phyloP scores from a whole-genome alignment of 176 grass and related monocot genomes.

The Ananas comosus region DNA sequence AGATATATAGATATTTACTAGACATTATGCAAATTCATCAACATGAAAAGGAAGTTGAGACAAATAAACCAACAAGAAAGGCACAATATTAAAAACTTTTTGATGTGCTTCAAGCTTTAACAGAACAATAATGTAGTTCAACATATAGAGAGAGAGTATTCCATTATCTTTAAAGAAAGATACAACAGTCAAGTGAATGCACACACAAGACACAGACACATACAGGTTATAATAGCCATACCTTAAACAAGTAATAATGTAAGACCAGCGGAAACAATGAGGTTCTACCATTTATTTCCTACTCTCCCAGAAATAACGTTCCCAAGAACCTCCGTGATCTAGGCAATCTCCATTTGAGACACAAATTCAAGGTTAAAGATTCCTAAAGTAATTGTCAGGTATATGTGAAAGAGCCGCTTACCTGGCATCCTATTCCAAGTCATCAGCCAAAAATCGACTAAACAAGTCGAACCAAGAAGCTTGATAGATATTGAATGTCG shows the following conservation, averaged over 20 bases:
- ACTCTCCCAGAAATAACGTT: slow-evolving; percentile 1
- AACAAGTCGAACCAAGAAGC: slow-evolving; percentile 8
- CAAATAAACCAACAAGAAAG: too few relatives aligned
- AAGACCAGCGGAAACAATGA: slow-evolving; percentile 11
- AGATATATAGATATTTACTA: too few relatives aligned
- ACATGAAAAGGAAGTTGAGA: too few relatives aligned
- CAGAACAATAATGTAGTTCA: too few relatives aligned
- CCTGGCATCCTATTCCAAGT: slow-evolving; percentile 15
- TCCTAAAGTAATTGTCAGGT: slow-evolving; percentile 14
- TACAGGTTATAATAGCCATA: slow-evolving; percentile 9
- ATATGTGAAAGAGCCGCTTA: slow-evolving; percentile 10
- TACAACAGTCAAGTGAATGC: slow-evolving; percentile 24
- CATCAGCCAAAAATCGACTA: slow-evolving; percentile 21
- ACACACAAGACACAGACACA: slow-evolving; percentile 10
- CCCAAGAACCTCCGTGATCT: slow-evolving; percentile 14
- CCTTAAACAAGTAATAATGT: slow-evolving; percentile 12
- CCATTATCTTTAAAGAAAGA: too few relatives aligned
- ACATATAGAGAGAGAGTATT: too few relatives aligned
- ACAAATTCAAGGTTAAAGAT: slow-evolving; percentile 33
- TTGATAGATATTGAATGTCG: slow-evolving; percentile 9
- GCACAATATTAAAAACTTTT: too few relatives aligned
- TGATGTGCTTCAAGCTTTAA: too few relatives aligned
- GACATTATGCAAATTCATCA: too few relatives aligned
- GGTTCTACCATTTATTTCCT: slow-evolving; percentile 1
- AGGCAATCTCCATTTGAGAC: slow-evolving; percentile 20